These are phyloP conservation scores for Oxyria digyna DNA, from an alignment of 148 eudicot genomes.

Conservation along the genomic window DNA sequence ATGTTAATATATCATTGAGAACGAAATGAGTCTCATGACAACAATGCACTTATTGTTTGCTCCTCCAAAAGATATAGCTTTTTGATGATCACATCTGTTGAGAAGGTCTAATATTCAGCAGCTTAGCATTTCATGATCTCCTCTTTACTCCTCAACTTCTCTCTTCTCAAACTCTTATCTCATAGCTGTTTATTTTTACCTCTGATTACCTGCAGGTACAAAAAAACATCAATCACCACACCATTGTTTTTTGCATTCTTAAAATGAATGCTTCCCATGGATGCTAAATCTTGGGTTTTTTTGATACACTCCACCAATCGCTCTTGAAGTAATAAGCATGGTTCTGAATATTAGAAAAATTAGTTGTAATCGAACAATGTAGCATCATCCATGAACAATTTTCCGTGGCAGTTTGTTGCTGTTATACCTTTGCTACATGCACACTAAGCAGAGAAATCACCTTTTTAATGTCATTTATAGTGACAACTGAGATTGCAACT, in stretches of 20 bases:
- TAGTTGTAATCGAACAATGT: neutral
- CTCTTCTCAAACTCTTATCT: neutral
- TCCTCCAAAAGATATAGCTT: neutral
- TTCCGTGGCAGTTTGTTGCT: neutral
- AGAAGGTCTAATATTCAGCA: neutral
- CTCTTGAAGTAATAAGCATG: slow-evolving; percentile 31
- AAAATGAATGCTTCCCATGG: neutral
- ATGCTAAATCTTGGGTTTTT: slow-evolving; percentile 30
- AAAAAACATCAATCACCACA: neutral
- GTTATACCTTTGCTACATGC: slow-evolving; percentile 56
- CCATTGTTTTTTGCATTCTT: slow-evolving; percentile 11
- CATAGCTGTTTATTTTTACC: neutral
- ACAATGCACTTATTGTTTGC: neutral
- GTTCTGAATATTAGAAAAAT: neutral
- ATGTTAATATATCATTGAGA: too few species aligned
- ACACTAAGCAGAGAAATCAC: slow-evolving; percentile 31
- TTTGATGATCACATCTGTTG: neutral
- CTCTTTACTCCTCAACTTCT: neutral
- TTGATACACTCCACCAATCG: slow-evolving; percentile 54
- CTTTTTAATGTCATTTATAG: slow-evolving; percentile 39
- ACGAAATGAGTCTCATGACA: too few species aligned
- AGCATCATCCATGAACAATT: neutral
- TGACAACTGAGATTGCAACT: slow-evolving; percentile 58
- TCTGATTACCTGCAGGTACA: neutral
- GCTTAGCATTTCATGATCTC: neutral